Evolutionary conservation across 2,329 filamentous ascomycete species (phyloP), one percentile per base, ranked within the genome.

Genomic region (Cladophialophora carrionii): DNA sequence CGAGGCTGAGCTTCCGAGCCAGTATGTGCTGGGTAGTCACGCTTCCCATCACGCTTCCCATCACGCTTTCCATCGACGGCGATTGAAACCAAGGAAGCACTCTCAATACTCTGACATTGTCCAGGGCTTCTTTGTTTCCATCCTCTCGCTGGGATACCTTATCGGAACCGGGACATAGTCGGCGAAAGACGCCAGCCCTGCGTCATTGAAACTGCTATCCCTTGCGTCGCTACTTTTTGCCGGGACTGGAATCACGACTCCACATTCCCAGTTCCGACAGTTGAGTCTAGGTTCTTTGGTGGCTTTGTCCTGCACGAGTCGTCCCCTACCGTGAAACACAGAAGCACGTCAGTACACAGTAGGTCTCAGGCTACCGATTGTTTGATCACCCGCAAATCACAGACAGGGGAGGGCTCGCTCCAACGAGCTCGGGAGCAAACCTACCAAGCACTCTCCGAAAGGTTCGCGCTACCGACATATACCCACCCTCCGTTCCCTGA

Each of bases 191-290:
- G 77, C 75, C 74, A 81, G 65, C 57, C 61, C 63, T 12, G 31
- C 78, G 5, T 76, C 76, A 64, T 74, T 72, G 32, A n/a, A 34
- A 32, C 5, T 34, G 3, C 20, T 32, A 10, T 7, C 57, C 2
- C 26, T 34, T 12, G 57, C 22, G 20, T 7, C 31, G 12, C 46
- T 32, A 22, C 14, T 41, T 24, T 52, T 65, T 64, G 61, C 70
- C 72, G 68, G 68, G 26, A 90, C 80, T 9, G 88, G 87, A 48
- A 97, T 75, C 26, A 98, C 72, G 1, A 99, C 90, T 41, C 95
- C 95, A 74, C 92, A 96, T 78, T 98, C 95, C 93, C 94, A 98
- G 76, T 98, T 99, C 61, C 90, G 87, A 76, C 90, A 92, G 68
- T 85, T 92, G 68, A 98, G 82, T 76, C 92, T 96, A 12, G 87